phyloP scores from a whole-genome alignment of 495 filamentous ascomycete species.

The Penicillium paradoxum region DNA sequence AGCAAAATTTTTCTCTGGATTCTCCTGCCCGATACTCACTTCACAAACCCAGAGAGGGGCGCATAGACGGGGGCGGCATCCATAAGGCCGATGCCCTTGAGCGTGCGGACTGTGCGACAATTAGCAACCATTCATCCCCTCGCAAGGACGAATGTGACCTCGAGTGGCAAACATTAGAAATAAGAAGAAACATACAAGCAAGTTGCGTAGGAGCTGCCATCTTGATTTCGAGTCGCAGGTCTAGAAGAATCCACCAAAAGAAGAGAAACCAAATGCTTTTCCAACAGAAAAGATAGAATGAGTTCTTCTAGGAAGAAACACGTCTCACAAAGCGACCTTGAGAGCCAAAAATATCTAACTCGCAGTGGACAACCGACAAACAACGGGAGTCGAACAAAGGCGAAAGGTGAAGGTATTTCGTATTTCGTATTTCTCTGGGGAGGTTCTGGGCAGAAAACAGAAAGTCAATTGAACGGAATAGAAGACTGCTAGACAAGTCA shows the following conservation, averaged over 20 bases:
- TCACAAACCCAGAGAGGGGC: constrained; percentile 73
- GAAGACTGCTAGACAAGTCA: constrained; percentile 47
- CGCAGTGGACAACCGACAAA: neutral
- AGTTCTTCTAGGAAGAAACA: neutral
- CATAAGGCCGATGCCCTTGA: constrained; percentile 91
- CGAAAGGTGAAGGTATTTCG: neutral
- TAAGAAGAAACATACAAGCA: constrained; percentile 56
- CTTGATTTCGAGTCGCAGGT: constrained; percentile 24
- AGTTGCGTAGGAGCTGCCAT: constrained; percentile 90
- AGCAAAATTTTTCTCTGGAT: constrained; percentile 1
- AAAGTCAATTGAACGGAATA: constrained; percentile 22
- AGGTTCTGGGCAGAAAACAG: neutral
- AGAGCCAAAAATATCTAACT: constrained; percentile 2
- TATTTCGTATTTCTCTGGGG: neutral
- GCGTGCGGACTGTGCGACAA: constrained; percentile 65
- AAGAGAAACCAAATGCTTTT: constrained; percentile 6
- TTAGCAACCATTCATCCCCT: constrained; percentile 10
- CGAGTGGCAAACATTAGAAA: neutral
- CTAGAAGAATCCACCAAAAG: constrained; percentile 10
- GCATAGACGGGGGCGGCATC: constrained; percentile 86
- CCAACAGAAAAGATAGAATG: neutral
- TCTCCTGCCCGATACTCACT: constrained; percentile 36
- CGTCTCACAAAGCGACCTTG: neutral
- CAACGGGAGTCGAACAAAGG: constrained; percentile 6
- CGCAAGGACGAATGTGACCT: neutral